Evolutionary conservation across 805 yeast species (phyloP).

Genomic region (Saturnispora halmiae): DNA sequence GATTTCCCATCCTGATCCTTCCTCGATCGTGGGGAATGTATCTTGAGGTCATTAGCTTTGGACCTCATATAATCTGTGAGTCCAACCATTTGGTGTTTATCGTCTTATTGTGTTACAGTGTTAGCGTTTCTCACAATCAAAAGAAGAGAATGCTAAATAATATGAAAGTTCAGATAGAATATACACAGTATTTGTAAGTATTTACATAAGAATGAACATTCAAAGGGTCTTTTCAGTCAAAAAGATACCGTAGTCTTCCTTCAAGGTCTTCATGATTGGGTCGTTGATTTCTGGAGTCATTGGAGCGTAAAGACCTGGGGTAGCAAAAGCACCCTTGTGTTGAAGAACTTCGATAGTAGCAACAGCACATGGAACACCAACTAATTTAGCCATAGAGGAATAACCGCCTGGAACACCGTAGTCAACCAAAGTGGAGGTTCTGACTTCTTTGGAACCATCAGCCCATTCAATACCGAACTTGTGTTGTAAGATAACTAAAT

Average conservation of each 20-base stretch:
- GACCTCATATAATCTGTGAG: constrained; percentile 4
- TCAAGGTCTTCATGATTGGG: constrained; percentile 84
- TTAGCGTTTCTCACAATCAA: no score
- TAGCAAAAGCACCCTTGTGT: constrained; percentile 50
- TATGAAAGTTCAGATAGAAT: no score
- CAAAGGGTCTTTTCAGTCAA: constrained; percentile 76
- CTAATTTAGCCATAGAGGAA: constrained; percentile 97
- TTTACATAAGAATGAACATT: constrained; percentile 5
- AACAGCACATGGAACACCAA: constrained; percentile 97
- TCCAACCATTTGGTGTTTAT: constrained; percentile 2
- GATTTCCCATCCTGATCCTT: constrained; percentile 29
- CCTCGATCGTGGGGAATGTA: constrained; percentile 16
- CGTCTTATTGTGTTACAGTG: no score
- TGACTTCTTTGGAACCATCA: constrained; percentile 80
- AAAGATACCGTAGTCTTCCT: constrained; percentile 81
- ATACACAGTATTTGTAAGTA: no score
- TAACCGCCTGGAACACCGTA: constrained; percentile 89
- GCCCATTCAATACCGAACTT: constrained; percentile 97
- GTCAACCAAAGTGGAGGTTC: constrained; percentile 93
- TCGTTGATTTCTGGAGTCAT: constrained; percentile 82
- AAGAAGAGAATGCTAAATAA: no score
- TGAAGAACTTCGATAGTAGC: constrained; percentile 80
- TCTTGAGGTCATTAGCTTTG: constrained; percentile 5
- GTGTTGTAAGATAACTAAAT: constrained; percentile 91
- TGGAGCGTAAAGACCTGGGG: constrained; percentile 88